Base-by-base conservation (phyloP, 345 rosid species). In the Eucalyptus erythrocorys region DNA sequence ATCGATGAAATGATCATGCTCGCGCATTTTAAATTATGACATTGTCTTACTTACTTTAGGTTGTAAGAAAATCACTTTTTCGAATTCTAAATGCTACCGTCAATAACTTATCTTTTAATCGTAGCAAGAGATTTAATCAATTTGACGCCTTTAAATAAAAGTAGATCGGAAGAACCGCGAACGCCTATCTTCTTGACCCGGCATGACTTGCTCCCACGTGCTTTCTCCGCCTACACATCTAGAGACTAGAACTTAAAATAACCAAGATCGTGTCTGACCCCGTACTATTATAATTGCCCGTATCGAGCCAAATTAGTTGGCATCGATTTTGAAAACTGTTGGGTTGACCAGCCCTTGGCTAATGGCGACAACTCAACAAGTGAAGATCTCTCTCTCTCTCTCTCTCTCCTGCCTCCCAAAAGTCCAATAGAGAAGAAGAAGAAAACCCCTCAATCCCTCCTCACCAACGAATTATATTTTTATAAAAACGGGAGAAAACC, bases 1-100 rank as follows among this genome's bases (percentile, higher is more conserved):
- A 37, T 37, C 3, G 2, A 37, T 21, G 0, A 71, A 71, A 10
- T 19, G 5, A 10, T 22, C 7, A 10, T 0, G 5, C 0, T 10
- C 3, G 4, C 5, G 0, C 14, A 19, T 37, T 5, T 37, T 2
- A 2, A 21, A 19, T 19, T 10, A 8, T 2, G 45, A 71, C 13
- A 37, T 5, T 2, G 27, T 19, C 82, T 37, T 37, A 17, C 43
- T 10, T 10, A 37, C 6, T 4, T 37, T 2, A 24, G 26, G 24
- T 5, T 1, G 7, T 4, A 24, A 37, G 45, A 71, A 37, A 37
- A 71, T 19, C 27, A 71, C 82, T 71, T 5, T 19, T 19, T 8
- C 0, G 3, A 21, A 34, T 37, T 37, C 43, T 5, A 19, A 10
- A 21, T 19, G 45, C 5, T 5, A 5, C 1, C 1, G 1, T 71